Evolutionary conservation across 768 basidiomycete species (phyloP).

Genomic region (Boletus pseudo-olivaceus): DNA sequence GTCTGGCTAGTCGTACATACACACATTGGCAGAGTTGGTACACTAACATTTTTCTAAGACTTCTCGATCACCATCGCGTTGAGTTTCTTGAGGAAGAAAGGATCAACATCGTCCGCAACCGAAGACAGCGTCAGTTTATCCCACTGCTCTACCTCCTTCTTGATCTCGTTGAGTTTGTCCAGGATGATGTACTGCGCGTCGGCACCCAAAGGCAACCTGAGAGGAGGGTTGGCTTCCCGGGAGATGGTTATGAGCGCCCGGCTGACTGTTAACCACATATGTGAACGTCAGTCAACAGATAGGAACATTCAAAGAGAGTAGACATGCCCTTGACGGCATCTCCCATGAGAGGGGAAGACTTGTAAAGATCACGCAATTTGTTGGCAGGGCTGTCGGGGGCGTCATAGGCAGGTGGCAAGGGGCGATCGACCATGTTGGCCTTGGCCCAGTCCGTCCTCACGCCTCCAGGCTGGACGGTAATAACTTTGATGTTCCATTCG

Average conservation of each 20-base stretch:
- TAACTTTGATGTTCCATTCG: constrained; percentile 29
- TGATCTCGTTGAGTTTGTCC: constrained; percentile 16
- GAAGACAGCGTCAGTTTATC: constrained; percentile 11
- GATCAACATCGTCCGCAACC: constrained; percentile 22
- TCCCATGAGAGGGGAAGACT: neutral
- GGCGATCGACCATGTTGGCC: constrained; percentile 10
- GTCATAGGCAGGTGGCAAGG: constrained; percentile 17
- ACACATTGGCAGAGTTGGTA: no score
- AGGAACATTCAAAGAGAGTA: neutral
- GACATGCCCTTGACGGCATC: constrained; percentile 16
- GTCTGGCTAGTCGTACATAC: no score
- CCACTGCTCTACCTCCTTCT: constrained; percentile 12
- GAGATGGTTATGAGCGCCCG: constrained; percentile 17
- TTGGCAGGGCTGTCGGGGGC: constrained; percentile 13
- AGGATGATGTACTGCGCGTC: constrained; percentile 18
- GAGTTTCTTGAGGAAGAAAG: constrained; percentile 9
- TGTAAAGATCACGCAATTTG: constrained; percentile 11
- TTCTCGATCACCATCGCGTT: neutral
- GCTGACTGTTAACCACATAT: constrained; percentile 11
- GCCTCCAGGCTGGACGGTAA: constrained; percentile 20
- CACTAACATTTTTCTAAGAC: neutral
- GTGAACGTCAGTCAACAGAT: neutral
- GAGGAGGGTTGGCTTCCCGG: no score
- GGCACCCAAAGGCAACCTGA: no score
- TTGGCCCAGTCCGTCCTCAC: constrained; percentile 20